These are phyloP conservation scores for Nephelium lappaceum DNA, from an alignment of 345 rosid species.

Conservation along the genomic window DNA sequence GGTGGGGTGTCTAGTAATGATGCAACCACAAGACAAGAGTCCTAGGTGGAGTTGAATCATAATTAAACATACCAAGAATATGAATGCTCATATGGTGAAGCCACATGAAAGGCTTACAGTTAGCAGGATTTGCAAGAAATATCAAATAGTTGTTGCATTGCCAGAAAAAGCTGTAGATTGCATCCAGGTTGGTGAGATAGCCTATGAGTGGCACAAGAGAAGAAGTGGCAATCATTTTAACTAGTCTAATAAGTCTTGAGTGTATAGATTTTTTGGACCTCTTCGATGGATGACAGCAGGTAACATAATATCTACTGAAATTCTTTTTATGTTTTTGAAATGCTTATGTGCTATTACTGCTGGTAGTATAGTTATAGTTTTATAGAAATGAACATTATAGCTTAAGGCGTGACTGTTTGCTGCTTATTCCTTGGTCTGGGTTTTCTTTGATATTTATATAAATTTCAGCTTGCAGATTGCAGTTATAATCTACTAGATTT, in stretches of 20 bases:
- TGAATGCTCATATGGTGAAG: conserved; percentile 21
- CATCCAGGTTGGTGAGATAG: background rate
- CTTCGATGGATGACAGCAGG: no score
- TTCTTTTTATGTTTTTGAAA: no score
- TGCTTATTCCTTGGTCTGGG: no score
- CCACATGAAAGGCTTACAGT: conserved; percentile 32
- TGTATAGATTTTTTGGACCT: no score
- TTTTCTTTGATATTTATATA: no score
- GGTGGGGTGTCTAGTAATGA: conserved; percentile 20
- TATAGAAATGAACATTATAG: no score
- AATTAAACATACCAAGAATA: conserved; percentile 17
- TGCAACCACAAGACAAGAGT: conserved; percentile 18
- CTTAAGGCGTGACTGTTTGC: no score
- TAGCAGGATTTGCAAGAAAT: conserved; percentile 49
- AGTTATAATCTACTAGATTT: no score
- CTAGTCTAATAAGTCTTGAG: background rate
- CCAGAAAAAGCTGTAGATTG: background rate
- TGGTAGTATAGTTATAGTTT: no score
- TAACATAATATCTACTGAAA: no score
- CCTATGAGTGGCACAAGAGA: background rate
- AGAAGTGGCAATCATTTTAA: background rate
- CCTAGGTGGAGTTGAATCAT: conserved; percentile 19
- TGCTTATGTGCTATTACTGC: no score
- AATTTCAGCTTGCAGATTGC: no score
- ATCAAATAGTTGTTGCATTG: background rate